These are phyloP conservation scores for Alternaria triticimaculans DNA, from an alignment of 2,329 filamentous ascomycete genomes.

Conservation along the genomic window DNA sequence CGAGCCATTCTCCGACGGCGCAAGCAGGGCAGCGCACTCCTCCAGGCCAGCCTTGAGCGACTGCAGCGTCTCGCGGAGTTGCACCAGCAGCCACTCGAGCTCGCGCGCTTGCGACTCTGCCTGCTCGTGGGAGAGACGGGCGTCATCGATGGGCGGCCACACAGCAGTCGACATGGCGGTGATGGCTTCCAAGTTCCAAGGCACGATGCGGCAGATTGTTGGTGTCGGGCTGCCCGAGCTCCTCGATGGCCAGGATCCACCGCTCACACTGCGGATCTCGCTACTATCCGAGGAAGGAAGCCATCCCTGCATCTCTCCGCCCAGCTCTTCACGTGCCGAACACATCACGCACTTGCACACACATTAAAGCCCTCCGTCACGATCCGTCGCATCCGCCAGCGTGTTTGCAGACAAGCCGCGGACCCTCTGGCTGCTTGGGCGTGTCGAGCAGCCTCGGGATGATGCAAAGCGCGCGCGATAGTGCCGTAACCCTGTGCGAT, in stretches of 20 bases:
- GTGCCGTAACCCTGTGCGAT: slow-evolving; percentile 15
- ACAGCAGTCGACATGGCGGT: slow-evolving; percentile 65
- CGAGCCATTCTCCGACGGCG: slow-evolving; percentile 82
- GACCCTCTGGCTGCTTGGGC: not conserved
- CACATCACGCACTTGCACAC: not conserved
- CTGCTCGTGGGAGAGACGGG: slow-evolving; percentile 60
- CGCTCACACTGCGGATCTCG: slow-evolving; percentile 17
- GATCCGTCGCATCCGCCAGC: not conserved
- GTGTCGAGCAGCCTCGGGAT: slow-evolving; percentile 11
- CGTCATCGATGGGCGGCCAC: slow-evolving; percentile 63
- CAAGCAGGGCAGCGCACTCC: slow-evolving; percentile 86
- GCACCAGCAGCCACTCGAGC: slow-evolving; percentile 68
- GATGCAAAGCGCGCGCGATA: slow-evolving; percentile 22
- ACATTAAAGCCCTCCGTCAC: not conserved
- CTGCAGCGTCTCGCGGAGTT: slow-evolving; percentile 66
- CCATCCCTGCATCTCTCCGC: slow-evolving; percentile 8
- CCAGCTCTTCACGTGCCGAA: not conserved
- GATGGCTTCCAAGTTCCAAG: not conserved
- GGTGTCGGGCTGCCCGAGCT: slow-evolving; percentile 4
- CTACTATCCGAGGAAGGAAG: slow-evolving; percentile 16
- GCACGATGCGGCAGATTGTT: slow-evolving; percentile 1
- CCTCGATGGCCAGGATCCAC: slow-evolving; percentile 11
- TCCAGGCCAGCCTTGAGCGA: slow-evolving; percentile 75
- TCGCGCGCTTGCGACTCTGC: slow-evolving; percentile 62
- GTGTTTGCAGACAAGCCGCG: slow-evolving; percentile 9